Conservation (phyloP, 176 grass and related monocot species). For the Hordeum vulgare region MorexV3_pseudomolecules_assembly NC_058520.1:578638610-578639109, state of each 20-base stretch:
- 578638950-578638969: neutral
- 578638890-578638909: neutral
- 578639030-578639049: slow-evolving; percentile 22
- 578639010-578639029: slow-evolving; percentile 17
- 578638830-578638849: slow-evolving; percentile 10
- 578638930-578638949: neutral
- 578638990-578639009: neutral
- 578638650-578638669: slow-evolving; percentile 27
- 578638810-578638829: slow-evolving; percentile 20
- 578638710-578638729: slow-evolving; percentile 4
- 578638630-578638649: neutral
- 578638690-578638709: neutral
- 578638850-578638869: slow-evolving; percentile 13
- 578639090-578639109: slow-evolving; percentile 20
- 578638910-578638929: neutral
- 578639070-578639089: slow-evolving; percentile 2
- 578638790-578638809: slow-evolving; percentile 6
- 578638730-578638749: neutral
- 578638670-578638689: slow-evolving; percentile 5
- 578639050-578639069: slow-evolving; percentile 6
- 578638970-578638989: slow-evolving; percentile 2
- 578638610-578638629: neutral
- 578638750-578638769: neutral
- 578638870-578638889: slow-evolving; percentile 24
- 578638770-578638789: neutral